These are phyloP conservation scores for Mycosphaerella arachidis DNA, from an alignment of 2,329 filamentous ascomycete species.

Conservation along the genomic window DNA sequence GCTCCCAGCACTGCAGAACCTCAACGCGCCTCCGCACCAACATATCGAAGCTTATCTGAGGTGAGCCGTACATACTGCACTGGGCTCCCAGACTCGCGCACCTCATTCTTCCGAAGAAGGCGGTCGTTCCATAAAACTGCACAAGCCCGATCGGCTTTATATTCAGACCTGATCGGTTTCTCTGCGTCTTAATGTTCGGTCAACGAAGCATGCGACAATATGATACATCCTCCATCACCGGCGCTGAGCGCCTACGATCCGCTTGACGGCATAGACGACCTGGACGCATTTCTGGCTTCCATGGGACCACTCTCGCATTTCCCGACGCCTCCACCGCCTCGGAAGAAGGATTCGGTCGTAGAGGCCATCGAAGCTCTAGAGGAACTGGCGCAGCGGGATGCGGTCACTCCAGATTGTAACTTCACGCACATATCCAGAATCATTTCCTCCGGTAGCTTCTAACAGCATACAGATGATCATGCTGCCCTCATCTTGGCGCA, in stretches of 20 bases:
- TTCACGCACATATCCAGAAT: not conserved
- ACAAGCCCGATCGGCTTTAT: not conserved
- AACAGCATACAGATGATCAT: slow-evolving; percentile 14
- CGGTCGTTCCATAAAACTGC: not conserved
- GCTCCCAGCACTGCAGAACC: not conserved
- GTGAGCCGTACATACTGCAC: not conserved
- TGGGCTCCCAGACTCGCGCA: not conserved
- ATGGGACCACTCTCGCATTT: slow-evolving; percentile 29
- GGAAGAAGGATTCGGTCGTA: slow-evolving; percentile 15
- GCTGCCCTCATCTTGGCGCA: slow-evolving; percentile 21
- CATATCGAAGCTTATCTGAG: not conserved
- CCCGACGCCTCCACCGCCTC: slow-evolving; percentile 30
- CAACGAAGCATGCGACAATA: slow-evolving; percentile 2
- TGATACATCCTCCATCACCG: slow-evolving; percentile 25
- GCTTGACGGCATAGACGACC: slow-evolving; percentile 29
- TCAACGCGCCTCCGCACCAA: not conserved
- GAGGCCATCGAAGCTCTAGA: slow-evolving; percentile 19
- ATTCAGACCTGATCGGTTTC: not conserved
- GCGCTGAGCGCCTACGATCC: slow-evolving; percentile 30
- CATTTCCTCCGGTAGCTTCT: not conserved
- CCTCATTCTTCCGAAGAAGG: not conserved
- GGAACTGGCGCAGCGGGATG: slow-evolving; percentile 1
- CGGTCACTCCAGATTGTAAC: not conserved
- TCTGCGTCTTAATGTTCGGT: not conserved
- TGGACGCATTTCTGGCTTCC: slow-evolving; percentile 31